Evolutionary conservation across 2,329 filamentous ascomycete species (phyloP).

Genomic region (Colletotrichum sojae): DNA sequence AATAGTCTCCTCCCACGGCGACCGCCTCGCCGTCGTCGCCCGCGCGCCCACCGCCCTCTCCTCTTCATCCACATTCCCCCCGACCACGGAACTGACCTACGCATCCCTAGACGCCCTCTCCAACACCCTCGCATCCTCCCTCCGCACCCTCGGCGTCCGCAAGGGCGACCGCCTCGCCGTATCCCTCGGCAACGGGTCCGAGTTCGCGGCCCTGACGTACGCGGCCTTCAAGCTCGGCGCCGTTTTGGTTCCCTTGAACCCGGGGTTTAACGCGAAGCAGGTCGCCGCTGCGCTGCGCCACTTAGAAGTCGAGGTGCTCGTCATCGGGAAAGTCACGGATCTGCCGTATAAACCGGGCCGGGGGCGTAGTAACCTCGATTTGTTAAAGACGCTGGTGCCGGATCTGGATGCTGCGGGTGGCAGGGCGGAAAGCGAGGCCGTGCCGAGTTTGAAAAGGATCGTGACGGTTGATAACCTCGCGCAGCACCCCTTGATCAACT

Average conservation of each 20-base stretch:
- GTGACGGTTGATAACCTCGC: constrained; percentile 84
- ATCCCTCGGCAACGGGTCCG: constrained; percentile 86
- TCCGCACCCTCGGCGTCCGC: constrained; percentile 78
- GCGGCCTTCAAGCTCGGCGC: constrained; percentile 96
- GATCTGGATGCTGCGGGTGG: constrained; percentile 50
- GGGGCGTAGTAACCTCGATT: constrained; percentile 66
- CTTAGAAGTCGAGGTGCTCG: constrained; percentile 78
- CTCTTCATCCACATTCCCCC: constrained; percentile 47
- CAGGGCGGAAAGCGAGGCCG: constrained; percentile 57
- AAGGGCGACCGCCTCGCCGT: constrained; percentile 91
- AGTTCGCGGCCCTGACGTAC: constrained; percentile 89
- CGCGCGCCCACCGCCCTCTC: constrained; percentile 55
- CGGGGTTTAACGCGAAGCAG: constrained; percentile 86
- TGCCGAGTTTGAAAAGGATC: constrained; percentile 80
- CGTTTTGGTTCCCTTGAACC: constrained; percentile 93
- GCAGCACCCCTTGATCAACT: constrained; percentile 61
- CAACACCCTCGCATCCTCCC: constrained; percentile 80
- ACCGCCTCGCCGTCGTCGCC: constrained; percentile 71
- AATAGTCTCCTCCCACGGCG: constrained; percentile 75
- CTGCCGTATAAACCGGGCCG: constrained; percentile 74
- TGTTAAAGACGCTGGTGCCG: constrained; percentile 62
- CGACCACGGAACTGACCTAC: constrained; percentile 81
- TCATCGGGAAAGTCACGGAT: constrained; percentile 91
- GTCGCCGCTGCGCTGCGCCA: constrained; percentile 84
- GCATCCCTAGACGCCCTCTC: constrained; percentile 80